These are phyloP conservation scores for Pneumocystis wakefieldiae DNA, from an alignment of 1,139 yeast genomes.

Conservation along the genomic window DNA sequence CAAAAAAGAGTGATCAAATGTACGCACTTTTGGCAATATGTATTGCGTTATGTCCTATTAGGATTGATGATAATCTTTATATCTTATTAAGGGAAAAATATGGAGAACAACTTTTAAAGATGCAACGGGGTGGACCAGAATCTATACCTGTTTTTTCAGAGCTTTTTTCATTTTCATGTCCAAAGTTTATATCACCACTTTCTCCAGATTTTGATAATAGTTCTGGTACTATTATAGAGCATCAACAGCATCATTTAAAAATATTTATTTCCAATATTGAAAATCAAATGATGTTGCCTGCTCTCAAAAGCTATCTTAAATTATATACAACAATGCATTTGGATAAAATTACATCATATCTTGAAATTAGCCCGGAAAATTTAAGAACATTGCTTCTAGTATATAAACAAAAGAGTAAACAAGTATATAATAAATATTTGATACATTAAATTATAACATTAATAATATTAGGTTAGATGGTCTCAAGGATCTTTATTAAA, in stretches of 20 bases:
- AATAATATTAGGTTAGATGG: constrained; percentile 27
- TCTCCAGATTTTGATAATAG: constrained; percentile 25
- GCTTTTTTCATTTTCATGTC: constrained; percentile 32
- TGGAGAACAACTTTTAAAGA: constrained; percentile 31
- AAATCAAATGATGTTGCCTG: constrained; percentile 27
- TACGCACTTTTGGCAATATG: constrained; percentile 35
- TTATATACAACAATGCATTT: constrained; percentile 34
- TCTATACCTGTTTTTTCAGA: constrained; percentile 31
- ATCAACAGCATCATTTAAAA: constrained; percentile 30
- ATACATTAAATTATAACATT: constrained; percentile 33
- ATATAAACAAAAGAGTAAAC: neutral
- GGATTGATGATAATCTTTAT: constrained; percentile 31
- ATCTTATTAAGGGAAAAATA: constrained; percentile 32
- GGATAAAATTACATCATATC: constrained; percentile 29
- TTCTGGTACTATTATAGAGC: constrained; percentile 20
- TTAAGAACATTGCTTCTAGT: constrained; percentile 15
- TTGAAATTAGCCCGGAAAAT: constrained; percentile 27
- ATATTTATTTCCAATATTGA: constrained; percentile 31
- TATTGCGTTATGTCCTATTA: constrained; percentile 32
- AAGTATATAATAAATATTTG: constrained; percentile 21
- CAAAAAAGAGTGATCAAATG: constrained; percentile 38
- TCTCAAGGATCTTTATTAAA: constrained; percentile 28
- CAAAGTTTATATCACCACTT: constrained; percentile 33
- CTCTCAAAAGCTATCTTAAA: constrained; percentile 32
- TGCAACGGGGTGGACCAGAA: constrained; percentile 32